Conservation (phyloP, 352 stramenopile genomes). For the Aphanomyces astaci region DNA sequence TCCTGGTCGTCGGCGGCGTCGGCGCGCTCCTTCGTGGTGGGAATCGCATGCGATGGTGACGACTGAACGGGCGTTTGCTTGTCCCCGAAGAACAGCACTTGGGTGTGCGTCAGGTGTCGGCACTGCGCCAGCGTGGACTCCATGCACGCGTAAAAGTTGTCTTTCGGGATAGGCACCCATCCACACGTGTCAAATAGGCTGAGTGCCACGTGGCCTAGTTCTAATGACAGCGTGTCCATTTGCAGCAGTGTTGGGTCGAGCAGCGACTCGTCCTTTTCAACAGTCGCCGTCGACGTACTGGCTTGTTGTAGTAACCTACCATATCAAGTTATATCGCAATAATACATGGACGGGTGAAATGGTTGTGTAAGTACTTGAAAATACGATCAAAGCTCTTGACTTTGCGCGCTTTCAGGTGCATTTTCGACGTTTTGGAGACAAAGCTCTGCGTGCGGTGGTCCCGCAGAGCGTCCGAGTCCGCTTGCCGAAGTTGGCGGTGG, state of each 20-base stretch:
- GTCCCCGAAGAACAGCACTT: conserved; percentile 60
- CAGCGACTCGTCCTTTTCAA: not conserved
- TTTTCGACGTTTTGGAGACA: conserved; percentile 46
- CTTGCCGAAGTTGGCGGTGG: conserved; percentile 38
- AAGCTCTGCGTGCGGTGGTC: conserved; percentile 44
- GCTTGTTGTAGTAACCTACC: not conserved
- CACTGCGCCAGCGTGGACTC: conserved; percentile 57
- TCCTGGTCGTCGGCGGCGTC: conserved; percentile 34
- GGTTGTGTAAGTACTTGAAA: conserved; percentile 41
- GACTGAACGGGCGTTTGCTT: conserved; percentile 38
- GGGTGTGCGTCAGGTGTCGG: conserved; percentile 55
- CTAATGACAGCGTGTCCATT: conserved; percentile 36
- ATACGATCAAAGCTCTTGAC: conserved; percentile 48
- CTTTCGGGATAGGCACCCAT: conserved; percentile 35
- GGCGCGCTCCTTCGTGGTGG: conserved; percentile 21
- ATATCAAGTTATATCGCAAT: not conserved
- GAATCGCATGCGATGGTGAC: conserved; percentile 28
- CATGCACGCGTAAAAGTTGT: conserved; percentile 43
- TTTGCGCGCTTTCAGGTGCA: conserved; percentile 50
- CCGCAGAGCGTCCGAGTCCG: conserved; percentile 37
- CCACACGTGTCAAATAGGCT: conserved; percentile 62
- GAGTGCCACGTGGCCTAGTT: conserved; percentile 45
- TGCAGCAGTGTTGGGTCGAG: conserved; percentile 36
- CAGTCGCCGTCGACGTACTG: not conserved
- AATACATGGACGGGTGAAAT: not conserved